Conservation (phyloP, 1,139 yeast genomes). For the Yamadazyma epiphylla region DNA sequence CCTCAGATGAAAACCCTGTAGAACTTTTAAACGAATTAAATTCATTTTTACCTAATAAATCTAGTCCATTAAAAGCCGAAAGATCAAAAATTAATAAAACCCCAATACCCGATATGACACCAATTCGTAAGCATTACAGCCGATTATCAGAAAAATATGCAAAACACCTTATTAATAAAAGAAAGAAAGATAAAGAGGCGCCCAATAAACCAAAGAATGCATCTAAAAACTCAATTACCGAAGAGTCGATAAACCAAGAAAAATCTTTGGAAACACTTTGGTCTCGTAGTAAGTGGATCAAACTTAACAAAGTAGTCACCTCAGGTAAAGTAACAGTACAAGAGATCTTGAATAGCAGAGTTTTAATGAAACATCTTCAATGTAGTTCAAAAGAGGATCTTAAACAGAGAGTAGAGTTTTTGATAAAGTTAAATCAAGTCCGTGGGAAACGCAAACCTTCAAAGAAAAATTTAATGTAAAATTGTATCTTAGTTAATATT, state of each 20-base stretch:
- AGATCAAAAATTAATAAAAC: conserved; percentile 1
- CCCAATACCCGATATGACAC: conserved; percentile 9
- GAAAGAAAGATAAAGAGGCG: conserved; percentile 5
- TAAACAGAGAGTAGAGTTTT: conserved; percentile 20
- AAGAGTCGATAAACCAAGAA: conserved; percentile 1
- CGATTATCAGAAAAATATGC: conserved; percentile 16
- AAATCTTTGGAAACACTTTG: conserved; percentile 12
- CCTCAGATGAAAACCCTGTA: conserved; percentile 14
- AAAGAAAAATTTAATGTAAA: conserved; percentile 2
- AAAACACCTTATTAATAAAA: conserved; percentile 12
- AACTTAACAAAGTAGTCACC: conserved; percentile 17
- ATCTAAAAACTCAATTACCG: conserved; percentile 4
- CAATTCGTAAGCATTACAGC: conserved; percentile 14
- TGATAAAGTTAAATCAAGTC: conserved; percentile 13
- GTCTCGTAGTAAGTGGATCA: conserved; percentile 23
- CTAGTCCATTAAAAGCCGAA: conserved; percentile 3
- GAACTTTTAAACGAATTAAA: conserved; percentile 21
- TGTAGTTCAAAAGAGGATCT: conserved; percentile 18
- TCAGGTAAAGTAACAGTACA: conserved; percentile 14
- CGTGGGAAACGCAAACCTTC: too few species aligned
- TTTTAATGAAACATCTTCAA: conserved; percentile 17
- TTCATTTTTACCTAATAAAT: conserved; percentile 11
- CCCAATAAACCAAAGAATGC: conserved; percentile 5
- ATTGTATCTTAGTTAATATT: conserved; percentile 1
- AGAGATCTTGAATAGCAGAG: conserved; percentile 22